Conservation (phyloP, 345 rosid species). For the Pugionium dolabratum region DNA sequence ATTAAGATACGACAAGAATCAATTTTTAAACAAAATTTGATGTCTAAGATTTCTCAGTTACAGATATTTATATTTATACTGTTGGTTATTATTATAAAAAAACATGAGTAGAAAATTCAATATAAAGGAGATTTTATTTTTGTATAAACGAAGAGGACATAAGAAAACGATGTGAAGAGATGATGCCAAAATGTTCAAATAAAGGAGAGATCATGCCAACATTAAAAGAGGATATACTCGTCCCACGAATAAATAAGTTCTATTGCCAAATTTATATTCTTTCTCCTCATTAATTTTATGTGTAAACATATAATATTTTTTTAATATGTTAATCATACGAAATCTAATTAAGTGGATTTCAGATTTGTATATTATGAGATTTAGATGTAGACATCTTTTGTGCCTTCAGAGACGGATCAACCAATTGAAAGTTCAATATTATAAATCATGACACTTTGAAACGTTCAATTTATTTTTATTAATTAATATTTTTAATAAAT, state of each 20-base stretch:
- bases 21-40: too few relatives aligned
- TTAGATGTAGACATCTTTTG: constrained; percentile 34
- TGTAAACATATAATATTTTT: too few relatives aligned
- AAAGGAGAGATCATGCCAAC: constrained; percentile 31
- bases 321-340: constrained; percentile 28
- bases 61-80: too few relatives aligned
- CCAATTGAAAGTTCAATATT: constrained; percentile 26
- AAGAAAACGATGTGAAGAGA: constrained; percentile 39
- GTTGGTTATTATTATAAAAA: too few relatives aligned
- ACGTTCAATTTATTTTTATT: constrained; percentile 28
- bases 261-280: constrained; percentile 22
- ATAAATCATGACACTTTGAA: constrained; percentile 39
- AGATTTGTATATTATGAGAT: constrained; percentile 22
- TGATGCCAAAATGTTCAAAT: too few relatives aligned
- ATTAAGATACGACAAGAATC: too few relatives aligned
- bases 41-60: too few relatives aligned
- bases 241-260: constrained; percentile 40
- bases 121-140: too few relatives aligned
- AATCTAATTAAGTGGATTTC: constrained; percentile 13
- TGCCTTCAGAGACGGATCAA: constrained; percentile 39
- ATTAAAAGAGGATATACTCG: constrained; percentile 26
- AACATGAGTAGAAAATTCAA: too few relatives aligned
- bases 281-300: background rate
- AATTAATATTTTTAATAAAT: background rate
- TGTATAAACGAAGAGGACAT: constrained; percentile 1